These are phyloP conservation scores for Chiua virens DNA, from an alignment of 768 basidiomycete species.

Conservation along the genomic window DNA sequence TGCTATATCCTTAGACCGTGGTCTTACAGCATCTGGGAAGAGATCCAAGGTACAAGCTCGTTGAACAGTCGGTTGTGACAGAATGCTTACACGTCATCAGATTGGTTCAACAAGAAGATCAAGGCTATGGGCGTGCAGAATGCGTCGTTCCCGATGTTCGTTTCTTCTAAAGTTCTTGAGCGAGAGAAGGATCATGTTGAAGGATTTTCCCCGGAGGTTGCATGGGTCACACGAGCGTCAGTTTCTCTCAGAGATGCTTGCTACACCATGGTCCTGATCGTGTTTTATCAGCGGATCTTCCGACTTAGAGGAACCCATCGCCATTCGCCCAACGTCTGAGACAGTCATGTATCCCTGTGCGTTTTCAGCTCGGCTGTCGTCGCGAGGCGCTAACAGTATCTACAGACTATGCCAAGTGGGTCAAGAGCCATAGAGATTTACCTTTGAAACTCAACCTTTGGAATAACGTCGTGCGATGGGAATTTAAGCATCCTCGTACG, in stretches of 20 bases:
- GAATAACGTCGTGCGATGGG: conserved; percentile 99
- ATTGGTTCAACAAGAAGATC: conserved; percentile 92
- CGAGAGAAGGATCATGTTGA: conserved; percentile 98
- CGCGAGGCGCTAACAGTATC: not conserved
- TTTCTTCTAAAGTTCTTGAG: conserved; percentile 88
- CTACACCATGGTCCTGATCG: not conserved
- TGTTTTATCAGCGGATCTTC: conserved; percentile 66
- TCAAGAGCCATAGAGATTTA: conserved; percentile 94
- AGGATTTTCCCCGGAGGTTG: conserved; percentile 98
- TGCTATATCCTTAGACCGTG: conserved; percentile 99
- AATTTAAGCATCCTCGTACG: conserved; percentile 97
- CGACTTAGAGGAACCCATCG: conserved; percentile 95
- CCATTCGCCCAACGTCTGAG: conserved; percentile 97
- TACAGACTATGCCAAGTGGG: conserved; percentile 97
- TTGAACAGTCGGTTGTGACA: not conserved
- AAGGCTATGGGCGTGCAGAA: conserved; percentile 95
- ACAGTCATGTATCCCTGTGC: conserved; percentile 99
- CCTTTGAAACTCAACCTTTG: conserved; percentile 97
- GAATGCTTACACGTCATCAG: conserved; percentile 37
- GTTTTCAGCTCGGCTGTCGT: conserved; percentile 25
- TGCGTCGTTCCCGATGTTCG: conserved; percentile 99
- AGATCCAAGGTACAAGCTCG: conserved; percentile 76
- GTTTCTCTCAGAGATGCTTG: conserved; percentile 29
- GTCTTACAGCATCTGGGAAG: conserved; percentile 97
- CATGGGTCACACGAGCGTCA: conserved; percentile 98